phyloP scores from a whole-genome alignment of 768 basidiomycete species.

The Sutorius australiensis region DNA sequence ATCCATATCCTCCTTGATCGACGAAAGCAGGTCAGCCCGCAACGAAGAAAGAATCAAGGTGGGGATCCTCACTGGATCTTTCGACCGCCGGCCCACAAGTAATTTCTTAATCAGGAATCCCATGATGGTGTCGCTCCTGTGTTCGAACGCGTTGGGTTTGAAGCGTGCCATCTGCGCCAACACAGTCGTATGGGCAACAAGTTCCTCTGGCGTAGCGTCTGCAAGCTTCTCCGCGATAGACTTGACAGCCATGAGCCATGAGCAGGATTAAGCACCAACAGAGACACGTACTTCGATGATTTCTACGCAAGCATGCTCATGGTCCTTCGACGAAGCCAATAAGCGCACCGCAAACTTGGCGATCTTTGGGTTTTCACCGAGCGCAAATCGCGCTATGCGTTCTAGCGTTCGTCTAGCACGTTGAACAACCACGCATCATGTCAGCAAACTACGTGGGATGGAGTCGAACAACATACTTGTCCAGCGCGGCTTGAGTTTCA shows the following conservation, averaged over 20 bases:
- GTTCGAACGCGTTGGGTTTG: conserved; percentile 71
- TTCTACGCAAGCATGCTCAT: conserved; percentile 45
- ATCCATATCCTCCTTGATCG: conserved; percentile 53
- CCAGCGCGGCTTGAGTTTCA: conserved; percentile 49
- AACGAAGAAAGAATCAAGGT: not conserved
- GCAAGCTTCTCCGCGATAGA: conserved; percentile 52
- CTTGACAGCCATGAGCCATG: conserved; percentile 35
- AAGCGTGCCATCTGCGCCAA: conserved; percentile 71
- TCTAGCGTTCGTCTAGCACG: conserved; percentile 60
- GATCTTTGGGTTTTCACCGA: conserved; percentile 57
- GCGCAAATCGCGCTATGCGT: conserved; percentile 53
- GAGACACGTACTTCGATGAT: conserved; percentile 58
- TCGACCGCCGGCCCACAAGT: conserved; percentile 53
- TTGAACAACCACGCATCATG: not conserved
- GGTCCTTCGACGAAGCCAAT: conserved; percentile 55
- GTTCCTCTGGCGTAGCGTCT: conserved; percentile 42
- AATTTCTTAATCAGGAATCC: conserved; percentile 66
- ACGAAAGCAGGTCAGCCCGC: not conserved
- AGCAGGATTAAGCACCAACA: not conserved
- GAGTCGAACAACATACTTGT: conserved; percentile 52
- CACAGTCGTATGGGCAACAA: conserved; percentile 66
- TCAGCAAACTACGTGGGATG: not conserved
- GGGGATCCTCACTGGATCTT: conserved; percentile 40
- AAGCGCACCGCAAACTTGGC: conserved; percentile 86
- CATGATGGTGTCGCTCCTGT: conserved; percentile 71